phyloP scores from a whole-genome alignment of 2,329 filamentous ascomycete species.

The Trichophyton mentagrophytes region DNA sequence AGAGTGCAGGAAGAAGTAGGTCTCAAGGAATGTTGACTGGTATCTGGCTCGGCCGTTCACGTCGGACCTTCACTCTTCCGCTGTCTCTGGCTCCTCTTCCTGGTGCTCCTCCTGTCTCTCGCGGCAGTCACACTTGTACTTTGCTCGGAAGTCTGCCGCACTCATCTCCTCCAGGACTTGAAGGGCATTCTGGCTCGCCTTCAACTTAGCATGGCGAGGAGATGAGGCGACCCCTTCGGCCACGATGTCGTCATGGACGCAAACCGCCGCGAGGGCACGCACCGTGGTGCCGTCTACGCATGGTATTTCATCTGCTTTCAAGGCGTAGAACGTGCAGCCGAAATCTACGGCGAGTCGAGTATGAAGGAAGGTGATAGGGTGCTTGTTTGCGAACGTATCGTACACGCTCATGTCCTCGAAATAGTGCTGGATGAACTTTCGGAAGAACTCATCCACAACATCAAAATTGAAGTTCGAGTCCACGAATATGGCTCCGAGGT shows the following conservation, averaged over 20 bases:
- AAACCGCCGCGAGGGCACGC: constrained; percentile 54
- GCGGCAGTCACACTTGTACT: constrained; percentile 53
- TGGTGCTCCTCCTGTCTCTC: background rate
- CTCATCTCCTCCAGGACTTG: constrained; percentile 37
- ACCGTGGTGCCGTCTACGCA: constrained; percentile 34
- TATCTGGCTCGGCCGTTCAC: too few species aligned
- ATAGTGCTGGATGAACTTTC: constrained; percentile 57
- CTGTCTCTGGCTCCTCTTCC: background rate
- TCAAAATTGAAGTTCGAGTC: constrained; percentile 69
- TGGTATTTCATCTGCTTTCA: constrained; percentile 36
- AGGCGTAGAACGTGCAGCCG: constrained; percentile 48
- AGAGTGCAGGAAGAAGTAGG: background rate
- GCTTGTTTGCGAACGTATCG: constrained; percentile 73
- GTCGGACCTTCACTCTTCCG: background rate
- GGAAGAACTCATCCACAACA: constrained; percentile 65
- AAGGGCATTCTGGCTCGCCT: constrained; percentile 32
- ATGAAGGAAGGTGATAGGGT: constrained; percentile 64
- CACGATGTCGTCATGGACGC: constrained; percentile 62
- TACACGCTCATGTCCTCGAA: constrained; percentile 81
- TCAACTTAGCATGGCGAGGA: constrained; percentile 59
- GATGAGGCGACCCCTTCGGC: constrained; percentile 50
- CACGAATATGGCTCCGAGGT: constrained; percentile 80
- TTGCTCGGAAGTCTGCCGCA: constrained; percentile 45
- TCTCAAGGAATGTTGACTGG: too few species aligned
- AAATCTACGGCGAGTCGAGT: constrained; percentile 52